Evolutionary conservation across 306 rosid genomes (phyloP).

Genomic region (Neltuma alba): DNA sequence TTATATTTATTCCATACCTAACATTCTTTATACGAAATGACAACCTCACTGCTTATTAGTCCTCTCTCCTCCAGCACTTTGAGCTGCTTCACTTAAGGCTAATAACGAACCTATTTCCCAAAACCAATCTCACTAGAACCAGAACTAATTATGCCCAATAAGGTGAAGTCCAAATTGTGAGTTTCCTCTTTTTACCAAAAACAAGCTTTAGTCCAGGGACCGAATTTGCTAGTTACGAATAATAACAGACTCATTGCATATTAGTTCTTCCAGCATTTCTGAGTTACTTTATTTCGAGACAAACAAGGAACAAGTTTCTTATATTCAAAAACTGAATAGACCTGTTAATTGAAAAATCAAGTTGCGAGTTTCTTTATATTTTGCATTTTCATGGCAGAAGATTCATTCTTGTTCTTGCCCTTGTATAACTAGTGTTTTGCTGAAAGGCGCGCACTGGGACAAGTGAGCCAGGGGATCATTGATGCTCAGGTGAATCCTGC

Average conservation of each 20-base stretch:
- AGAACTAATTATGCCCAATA: background rate
- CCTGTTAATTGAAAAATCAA: background rate
- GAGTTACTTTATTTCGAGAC: background rate
- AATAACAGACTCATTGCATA: background rate
- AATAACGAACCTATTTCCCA: too few species aligned
- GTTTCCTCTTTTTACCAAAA: background rate
- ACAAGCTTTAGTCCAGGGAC: background rate
- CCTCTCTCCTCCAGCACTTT: too few species aligned
- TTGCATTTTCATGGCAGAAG: background rate
- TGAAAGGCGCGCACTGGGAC: slow-evolving; percentile 32
- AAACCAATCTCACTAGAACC: too few species aligned
- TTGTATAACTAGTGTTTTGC: slow-evolving; percentile 33
- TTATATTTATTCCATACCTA: too few species aligned
- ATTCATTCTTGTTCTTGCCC: background rate
- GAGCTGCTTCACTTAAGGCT: too few species aligned
- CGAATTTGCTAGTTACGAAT: background rate
- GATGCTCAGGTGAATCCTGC: slow-evolving; percentile 32
- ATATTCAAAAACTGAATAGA: background rate
- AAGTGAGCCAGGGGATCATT: slow-evolving; percentile 35
- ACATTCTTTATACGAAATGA: too few species aligned
- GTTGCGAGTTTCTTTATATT: background rate
- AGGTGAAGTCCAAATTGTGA: background rate
- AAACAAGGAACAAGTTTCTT: background rate
- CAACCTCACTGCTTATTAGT: too few species aligned
- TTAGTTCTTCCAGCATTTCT: background rate